A percentile compares a stretch with the other conserved stretches of the same genome.
Conservation (phyloP, 2,329 filamentous ascomycete genomes). For the Scedosporium aurantiacum region DNA sequence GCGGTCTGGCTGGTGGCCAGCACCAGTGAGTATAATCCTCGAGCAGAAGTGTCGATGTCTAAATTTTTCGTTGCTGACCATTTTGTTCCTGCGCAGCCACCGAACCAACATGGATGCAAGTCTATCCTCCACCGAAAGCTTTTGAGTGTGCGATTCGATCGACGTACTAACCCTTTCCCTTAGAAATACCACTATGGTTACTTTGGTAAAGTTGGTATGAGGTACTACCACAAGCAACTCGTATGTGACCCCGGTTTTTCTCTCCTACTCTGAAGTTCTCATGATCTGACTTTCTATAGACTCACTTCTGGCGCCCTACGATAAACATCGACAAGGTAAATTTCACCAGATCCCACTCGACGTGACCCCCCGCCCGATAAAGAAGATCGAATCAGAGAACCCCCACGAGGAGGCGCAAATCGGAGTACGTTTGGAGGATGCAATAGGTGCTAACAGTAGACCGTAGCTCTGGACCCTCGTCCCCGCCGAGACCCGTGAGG, state of each 20-base stretch:
- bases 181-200: constrained; percentile 90
- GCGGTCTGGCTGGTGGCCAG: constrained; percentile 94
- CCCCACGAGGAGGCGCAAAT: not conserved
- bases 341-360: constrained; percentile 10
- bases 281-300: constrained; percentile 27
- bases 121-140: constrained; percentile 44
- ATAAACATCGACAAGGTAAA: constrained; percentile 97
- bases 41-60: not conserved
- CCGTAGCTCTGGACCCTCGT: constrained; percentile 86
- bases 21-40: constrained; percentile 49
- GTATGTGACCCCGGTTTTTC: no score
- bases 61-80: not conserved
- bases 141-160: constrained; percentile 7
- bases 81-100: constrained; percentile 17
- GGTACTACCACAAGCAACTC: constrained; percentile 87
- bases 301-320: constrained; percentile 96
- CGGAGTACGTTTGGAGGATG: not conserved
- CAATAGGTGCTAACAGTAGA: not conserved
- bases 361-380: no score
- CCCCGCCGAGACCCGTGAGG: constrained; percentile 82
- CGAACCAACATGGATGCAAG: constrained; percentile 53
- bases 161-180: constrained; percentile 4
- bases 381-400: not conserved
- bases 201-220: constrained; percentile 96
- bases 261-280: no score